Evolutionary conservation across 495 filamentous ascomycete species (phyloP).

Genomic region (Penicillium bovifimosum): DNA sequence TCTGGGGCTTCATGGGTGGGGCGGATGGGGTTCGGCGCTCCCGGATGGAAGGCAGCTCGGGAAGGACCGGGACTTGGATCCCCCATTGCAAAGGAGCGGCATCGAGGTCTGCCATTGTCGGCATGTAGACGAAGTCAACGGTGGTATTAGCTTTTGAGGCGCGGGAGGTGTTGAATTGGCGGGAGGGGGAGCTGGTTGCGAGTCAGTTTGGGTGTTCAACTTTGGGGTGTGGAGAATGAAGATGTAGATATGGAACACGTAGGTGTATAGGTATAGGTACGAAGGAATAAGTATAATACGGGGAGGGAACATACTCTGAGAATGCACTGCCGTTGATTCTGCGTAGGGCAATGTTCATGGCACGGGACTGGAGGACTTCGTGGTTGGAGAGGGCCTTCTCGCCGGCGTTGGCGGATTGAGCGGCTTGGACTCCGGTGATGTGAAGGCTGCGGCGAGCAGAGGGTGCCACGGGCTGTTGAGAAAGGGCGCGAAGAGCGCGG

Average conservation of each 20-base stretch:
- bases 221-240: not conserved
- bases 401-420: constrained; percentile 32
- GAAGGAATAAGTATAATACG: too few relatives aligned
- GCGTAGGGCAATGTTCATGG: constrained; percentile 50
- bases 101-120: constrained; percentile 44
- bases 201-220: constrained; percentile 15
- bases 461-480: constrained; percentile 36
- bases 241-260: not conserved
- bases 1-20: constrained; percentile 50
- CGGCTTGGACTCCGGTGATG: constrained; percentile 51
- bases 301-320: constrained; percentile 30
- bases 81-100: constrained; percentile 21
- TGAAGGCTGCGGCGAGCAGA: constrained; percentile 44
- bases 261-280: not conserved
- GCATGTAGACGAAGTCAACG: constrained; percentile 61
- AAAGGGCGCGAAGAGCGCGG: constrained; percentile 44
- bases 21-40: constrained; percentile 17
- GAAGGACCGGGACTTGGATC: constrained; percentile 50
- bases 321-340: constrained; percentile 40
- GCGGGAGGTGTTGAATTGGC: constrained; percentile 57
- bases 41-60: constrained; percentile 36
- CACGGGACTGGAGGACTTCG: constrained; percentile 47
- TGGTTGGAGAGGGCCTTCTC: constrained; percentile 45
- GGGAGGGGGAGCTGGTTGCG: constrained; percentile 28
- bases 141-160: constrained; percentile 51